Evolutionary conservation across 495 filamentous ascomycete genomes (phyloP).

Genomic region (Hyaloscypha finlandica): DNA sequence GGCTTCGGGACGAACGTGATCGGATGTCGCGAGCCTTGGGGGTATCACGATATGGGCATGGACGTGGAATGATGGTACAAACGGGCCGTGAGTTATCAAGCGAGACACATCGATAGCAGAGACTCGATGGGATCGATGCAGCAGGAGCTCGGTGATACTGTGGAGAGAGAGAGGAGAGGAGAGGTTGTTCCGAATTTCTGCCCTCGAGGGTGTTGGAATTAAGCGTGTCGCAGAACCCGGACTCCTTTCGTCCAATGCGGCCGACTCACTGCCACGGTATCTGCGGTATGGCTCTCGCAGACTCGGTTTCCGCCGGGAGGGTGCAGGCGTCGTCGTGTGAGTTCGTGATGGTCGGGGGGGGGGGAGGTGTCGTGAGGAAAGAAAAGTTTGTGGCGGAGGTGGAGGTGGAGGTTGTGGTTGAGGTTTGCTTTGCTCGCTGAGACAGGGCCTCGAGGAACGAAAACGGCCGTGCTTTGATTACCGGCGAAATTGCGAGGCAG

Average conservation of each 20-base stretch:
- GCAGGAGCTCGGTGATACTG: neutral
- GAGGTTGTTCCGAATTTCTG: neutral
- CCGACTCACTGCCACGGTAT: neutral
- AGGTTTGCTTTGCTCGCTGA: slow-evolving; percentile 3
- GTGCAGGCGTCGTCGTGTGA: neutral
- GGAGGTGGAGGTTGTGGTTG: neutral
- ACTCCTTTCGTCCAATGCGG: slow-evolving; percentile 10
- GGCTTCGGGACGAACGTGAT: slow-evolving; percentile 14
- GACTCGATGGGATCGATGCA: slow-evolving; percentile 18
- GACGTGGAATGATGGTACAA: slow-evolving; percentile 18
- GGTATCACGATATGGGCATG: slow-evolving; percentile 10
- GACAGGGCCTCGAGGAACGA: neutral
- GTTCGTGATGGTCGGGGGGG: neutral
- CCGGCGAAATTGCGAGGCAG: slow-evolving; percentile 18
- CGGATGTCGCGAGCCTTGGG: slow-evolving; percentile 25
- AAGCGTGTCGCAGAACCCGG: slow-evolving; percentile 14
- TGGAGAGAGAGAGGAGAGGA: neutral
- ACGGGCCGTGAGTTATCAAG: slow-evolving; percentile 16
- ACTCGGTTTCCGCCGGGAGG: neutral
- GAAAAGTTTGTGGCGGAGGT: slow-evolving; percentile 6
- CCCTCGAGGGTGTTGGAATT: slow-evolving; percentile 4
- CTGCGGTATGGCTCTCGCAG: slow-evolving; percentile 5
- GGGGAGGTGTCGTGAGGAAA: neutral
- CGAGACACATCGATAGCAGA: neutral
- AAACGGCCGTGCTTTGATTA: slow-evolving; percentile 25